phyloP scores from a whole-genome alignment of 768 basidiomycete genomes.

The Lactifluus subvellereus region DNA sequence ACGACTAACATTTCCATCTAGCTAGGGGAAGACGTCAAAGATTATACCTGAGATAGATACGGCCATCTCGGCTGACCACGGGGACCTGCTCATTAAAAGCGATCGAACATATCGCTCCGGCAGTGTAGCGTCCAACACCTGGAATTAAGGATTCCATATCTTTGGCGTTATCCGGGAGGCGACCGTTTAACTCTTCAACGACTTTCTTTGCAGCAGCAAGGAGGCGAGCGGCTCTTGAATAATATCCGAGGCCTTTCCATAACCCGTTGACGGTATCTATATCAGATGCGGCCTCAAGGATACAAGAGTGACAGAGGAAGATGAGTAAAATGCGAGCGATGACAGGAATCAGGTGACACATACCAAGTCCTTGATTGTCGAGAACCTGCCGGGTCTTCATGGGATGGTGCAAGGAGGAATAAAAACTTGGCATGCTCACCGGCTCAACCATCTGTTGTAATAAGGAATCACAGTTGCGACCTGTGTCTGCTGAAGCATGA shows the following conservation, averaged over 20 bases:
- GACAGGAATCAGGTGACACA: slow-evolving; percentile 24
- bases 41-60: background rate
- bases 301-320: slow-evolving; percentile 7
- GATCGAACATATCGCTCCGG: slow-evolving; percentile 80
- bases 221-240: slow-evolving; percentile 78
- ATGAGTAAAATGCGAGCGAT: too few relatives aligned
- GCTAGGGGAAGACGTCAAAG: slow-evolving; percentile 36
- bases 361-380: slow-evolving; percentile 72
- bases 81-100: slow-evolving; percentile 80
- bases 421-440: slow-evolving; percentile 38
- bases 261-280: slow-evolving; percentile 81
- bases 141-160: slow-evolving; percentile 80
- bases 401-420: background rate
- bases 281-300: slow-evolving; percentile 51
- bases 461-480: slow-evolving; percentile 92
- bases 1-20: slow-evolving; percentile 88
- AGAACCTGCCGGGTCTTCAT: slow-evolving; percentile 49
- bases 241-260: slow-evolving; percentile 93
- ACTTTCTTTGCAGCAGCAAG: slow-evolving; percentile 80
- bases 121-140: slow-evolving; percentile 86
- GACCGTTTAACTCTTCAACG: slow-evolving; percentile 57
- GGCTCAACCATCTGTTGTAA: slow-evolving; percentile 82
- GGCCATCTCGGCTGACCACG: slow-evolving; percentile 53
- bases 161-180: slow-evolving; percentile 71
- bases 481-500: slow-evolving; percentile 97